Conservation (phyloP, 2,329 filamentous ascomycete species). For the Penicillium sp. region DNA sequence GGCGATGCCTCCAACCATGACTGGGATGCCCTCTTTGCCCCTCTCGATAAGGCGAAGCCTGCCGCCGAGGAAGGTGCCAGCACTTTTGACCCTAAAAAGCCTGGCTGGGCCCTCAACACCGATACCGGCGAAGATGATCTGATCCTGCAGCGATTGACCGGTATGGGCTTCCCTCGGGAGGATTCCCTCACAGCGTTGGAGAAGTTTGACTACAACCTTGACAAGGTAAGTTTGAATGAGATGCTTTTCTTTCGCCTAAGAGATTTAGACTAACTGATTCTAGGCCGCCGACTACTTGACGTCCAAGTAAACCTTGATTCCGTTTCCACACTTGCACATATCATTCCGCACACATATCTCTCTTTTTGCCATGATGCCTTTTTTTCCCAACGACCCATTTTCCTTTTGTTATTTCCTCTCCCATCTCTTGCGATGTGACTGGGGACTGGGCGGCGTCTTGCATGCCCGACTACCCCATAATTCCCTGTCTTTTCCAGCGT, state of each 20-base stretch:
- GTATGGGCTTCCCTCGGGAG: constrained; percentile 80
- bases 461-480: not conserved
- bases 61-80: constrained; percentile 20
- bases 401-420: constrained; percentile 1
- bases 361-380: constrained; percentile 18
- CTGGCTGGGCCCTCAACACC: constrained; percentile 70
- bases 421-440: constrained; percentile 9
- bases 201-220: constrained; percentile 94
- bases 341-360: constrained; percentile 18
- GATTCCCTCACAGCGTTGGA: constrained; percentile 80
- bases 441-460: not conserved
- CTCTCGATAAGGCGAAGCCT: constrained; percentile 59
- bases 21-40: constrained; percentile 93
- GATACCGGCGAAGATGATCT: constrained; percentile 85
- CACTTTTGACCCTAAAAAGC: constrained; percentile 28
- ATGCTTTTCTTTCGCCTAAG: not conserved
- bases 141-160: constrained; percentile 82
- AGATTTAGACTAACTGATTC: constrained; percentile 2
- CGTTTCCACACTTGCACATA: constrained; percentile 22
- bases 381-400: constrained; percentile 17
- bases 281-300: constrained; percentile 45
- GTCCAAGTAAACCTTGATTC: constrained; percentile 36
- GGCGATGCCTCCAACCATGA: constrained; percentile 61
- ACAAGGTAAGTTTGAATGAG: constrained; percentile 67
- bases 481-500: constrained; percentile 12